Conservation (phyloP, 2,329 filamentous ascomycete species). For the Metarhizium anisopliae region DNA sequence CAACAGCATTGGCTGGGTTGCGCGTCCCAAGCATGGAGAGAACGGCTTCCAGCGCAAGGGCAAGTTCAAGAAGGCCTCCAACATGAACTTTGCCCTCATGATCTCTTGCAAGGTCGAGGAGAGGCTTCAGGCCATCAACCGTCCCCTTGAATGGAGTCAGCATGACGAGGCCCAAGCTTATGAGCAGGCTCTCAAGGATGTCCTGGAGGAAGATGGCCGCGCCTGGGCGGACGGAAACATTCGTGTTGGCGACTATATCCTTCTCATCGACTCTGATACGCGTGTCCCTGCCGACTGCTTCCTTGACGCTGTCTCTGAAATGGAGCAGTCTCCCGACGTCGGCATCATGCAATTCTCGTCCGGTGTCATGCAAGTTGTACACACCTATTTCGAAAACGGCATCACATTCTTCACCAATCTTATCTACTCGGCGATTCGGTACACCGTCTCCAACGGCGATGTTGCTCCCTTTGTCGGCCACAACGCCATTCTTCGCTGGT, state of each 20-base stretch:
- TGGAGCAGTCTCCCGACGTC: constrained; percentile 71
- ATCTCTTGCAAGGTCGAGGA: constrained; percentile 64
- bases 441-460: constrained; percentile 68
- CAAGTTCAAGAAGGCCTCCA: constrained; percentile 64
- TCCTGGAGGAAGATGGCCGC: constrained; percentile 57
- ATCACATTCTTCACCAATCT: constrained; percentile 67
- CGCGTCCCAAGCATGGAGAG: constrained; percentile 54
- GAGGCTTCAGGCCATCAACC: constrained; percentile 48
- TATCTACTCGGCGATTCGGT: constrained; percentile 69
- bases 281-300: constrained; percentile 70
- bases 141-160: constrained; percentile 56
- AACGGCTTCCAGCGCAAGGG: constrained; percentile 54
- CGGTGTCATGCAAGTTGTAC: constrained; percentile 69
- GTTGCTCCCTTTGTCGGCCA: constrained; percentile 76
- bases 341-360: constrained; percentile 72
- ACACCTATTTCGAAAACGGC: constrained; percentile 63
- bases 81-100: constrained; percentile 65
- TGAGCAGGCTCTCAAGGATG: constrained; percentile 53
- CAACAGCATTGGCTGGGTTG: constrained; percentile 62
- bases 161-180: constrained; percentile 60
- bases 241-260: constrained; percentile 74
- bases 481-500: constrained; percentile 69
- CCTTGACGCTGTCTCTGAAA: constrained; percentile 70
- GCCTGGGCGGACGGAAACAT: constrained; percentile 82
- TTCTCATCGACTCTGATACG: constrained; percentile 68